Evolutionary conservation across 495 filamentous ascomycete species (phyloP).

Genomic region (Podospora pseudopauciseta): DNA sequence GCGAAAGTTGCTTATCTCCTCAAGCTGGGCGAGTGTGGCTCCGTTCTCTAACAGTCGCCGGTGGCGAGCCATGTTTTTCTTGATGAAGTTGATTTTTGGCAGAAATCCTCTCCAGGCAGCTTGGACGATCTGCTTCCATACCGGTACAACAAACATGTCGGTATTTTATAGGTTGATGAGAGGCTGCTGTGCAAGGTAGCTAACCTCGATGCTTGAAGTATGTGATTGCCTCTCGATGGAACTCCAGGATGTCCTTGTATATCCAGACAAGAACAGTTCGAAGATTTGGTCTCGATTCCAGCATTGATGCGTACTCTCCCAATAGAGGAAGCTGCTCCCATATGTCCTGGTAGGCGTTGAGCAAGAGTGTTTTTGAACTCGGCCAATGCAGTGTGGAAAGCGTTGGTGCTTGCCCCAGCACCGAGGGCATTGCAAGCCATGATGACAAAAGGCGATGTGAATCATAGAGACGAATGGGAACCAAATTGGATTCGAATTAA

Average conservation of each 20-base stretch:
- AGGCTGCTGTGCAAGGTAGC: background rate
- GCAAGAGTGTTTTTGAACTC: too few species aligned
- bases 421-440: too few species aligned
- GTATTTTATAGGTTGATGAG: background rate
- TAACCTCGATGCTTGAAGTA: constrained; percentile 27
- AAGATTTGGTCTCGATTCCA: constrained; percentile 15
- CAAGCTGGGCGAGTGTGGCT: constrained; percentile 18
- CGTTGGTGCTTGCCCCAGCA: too few species aligned
- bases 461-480: too few species aligned
- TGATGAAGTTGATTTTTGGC: constrained; percentile 30
- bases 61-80: constrained; percentile 28
- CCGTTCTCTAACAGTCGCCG: constrained; percentile 28
- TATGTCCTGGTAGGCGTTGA: too few species aligned
- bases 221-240: constrained; percentile 37
- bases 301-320: too few species aligned
- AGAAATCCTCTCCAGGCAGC: constrained; percentile 41
- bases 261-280: constrained; percentile 29
- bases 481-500: too few species aligned
- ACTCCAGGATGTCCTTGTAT: constrained; percentile 46
- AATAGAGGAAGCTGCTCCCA: too few species aligned
- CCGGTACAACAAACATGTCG: background rate
- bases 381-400: too few species aligned
- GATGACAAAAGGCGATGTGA: too few species aligned
- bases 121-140: constrained; percentile 33
- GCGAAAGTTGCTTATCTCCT: background rate